Evolutionary conservation across 257 asterid species (phyloP), one percentile per base, ranked within the genome.

Genomic region (Ehretia macrophylla): DNA sequence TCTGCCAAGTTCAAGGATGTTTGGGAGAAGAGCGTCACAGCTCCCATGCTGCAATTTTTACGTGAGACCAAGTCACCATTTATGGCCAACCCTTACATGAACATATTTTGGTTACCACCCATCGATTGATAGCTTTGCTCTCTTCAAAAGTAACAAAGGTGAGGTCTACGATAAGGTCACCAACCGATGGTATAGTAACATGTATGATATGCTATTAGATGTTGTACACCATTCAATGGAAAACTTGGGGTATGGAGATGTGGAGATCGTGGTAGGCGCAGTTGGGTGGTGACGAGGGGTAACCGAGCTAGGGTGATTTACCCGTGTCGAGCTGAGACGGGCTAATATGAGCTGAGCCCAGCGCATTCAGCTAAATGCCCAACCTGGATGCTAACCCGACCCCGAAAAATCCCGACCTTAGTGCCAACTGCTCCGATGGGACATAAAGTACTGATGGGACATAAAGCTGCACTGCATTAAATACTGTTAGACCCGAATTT

Each of bases 21-120:
- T 0, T 92, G 99, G 97, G 99, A 86, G 51, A 55, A n/a, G 8
- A 90, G 83, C 0, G 77, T 74, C 0, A 78, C 88, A 32, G 81
- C 80, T 4, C 99, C 97, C 0, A 59, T 88, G 62, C 71, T 92
- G 0, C 73, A 86, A 22, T 92, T 82, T 77, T 75, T 80, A 46
- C 79, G 87, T 0, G 91, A 84, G 6, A 72, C 99, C 0, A 79
- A 75, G n/a, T 58, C 89, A 0, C 94, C 99, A 0, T 92, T 92
- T 69, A 84, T 89, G 96, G 96, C 86, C 0, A 92, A 92, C 65
- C 96, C 97, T 5, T 92, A 92, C 72, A 97, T n/a, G n/a, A n/a
- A n/a, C 99, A 3, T 92, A 81, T 32, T 92, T 92, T 66, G 97
- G 86, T 0, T 88, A 75, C 78, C 66, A 70, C 56, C 87, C 91